These are phyloP conservation scores for Pseudonitzschia multistriata DNA, from an alignment of 108 stramenopile species.

Conservation along the genomic window DNA sequence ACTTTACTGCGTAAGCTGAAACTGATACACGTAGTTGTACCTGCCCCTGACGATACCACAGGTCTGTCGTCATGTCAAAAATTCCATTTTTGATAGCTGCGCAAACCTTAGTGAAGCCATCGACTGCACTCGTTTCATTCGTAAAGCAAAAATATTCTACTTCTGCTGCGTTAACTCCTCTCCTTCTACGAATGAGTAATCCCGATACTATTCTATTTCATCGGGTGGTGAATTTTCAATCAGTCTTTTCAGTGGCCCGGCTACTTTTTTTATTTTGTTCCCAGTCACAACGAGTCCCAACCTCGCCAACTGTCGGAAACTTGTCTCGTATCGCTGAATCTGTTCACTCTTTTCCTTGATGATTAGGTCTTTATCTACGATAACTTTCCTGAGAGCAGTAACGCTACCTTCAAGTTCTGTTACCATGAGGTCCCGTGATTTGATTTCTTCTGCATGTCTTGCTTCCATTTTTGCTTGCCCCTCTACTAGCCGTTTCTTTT, in stretches of 20 bases:
- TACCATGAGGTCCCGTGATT: slow-evolving; percentile 30
- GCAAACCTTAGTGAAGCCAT: neutral
- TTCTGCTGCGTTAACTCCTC: neutral
- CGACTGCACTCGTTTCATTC: neutral
- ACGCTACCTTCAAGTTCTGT: slow-evolving; percentile 24
- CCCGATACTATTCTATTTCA: neutral
- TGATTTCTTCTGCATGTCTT: slow-evolving; percentile 23
- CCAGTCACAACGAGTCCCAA: slow-evolving; percentile 29
- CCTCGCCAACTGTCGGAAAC: slow-evolving; percentile 34
- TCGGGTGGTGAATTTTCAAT: slow-evolving; percentile 14
- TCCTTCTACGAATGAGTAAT: neutral
- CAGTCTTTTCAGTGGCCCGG: slow-evolving; percentile 16
- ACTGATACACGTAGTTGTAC: neutral
- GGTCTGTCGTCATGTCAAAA: neutral
- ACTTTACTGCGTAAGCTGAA: too few species aligned
- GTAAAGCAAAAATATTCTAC: neutral
- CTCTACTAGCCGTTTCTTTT: slow-evolving; percentile 16
- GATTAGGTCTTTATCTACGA: slow-evolving; percentile 25
- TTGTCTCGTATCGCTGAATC: slow-evolving; percentile 36
- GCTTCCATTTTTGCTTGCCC: slow-evolving; percentile 24
- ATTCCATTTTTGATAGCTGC: neutral
- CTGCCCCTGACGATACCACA: neutral
- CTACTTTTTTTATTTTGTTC: slow-evolving; percentile 27
- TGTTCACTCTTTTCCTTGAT: slow-evolving; percentile 28
- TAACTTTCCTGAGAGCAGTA: slow-evolving; percentile 15